Evolutionary conservation across 805 yeast genomes (phyloP).

Genomic region (Metschnikowia hibisci): DNA sequence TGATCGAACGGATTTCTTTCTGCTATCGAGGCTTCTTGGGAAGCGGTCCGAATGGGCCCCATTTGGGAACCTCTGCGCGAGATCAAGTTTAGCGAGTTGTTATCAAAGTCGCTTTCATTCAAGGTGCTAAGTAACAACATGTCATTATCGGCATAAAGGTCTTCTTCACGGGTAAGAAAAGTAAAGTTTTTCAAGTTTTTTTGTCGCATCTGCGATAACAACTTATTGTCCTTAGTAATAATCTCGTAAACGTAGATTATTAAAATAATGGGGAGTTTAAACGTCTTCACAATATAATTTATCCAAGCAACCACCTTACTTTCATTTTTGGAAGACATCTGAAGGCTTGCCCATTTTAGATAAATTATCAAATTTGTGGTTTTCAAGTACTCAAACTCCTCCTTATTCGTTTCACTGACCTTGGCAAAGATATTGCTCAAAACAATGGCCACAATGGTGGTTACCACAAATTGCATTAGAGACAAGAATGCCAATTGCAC

Average conservation of each 20-base stretch:
- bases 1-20: not conserved
- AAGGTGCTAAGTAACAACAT: conserved; percentile 20
- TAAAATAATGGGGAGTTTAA: conserved; percentile 35
- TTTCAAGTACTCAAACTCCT: conserved; percentile 40
- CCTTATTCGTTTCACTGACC: conserved; percentile 29
- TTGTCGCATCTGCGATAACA: conserved; percentile 17
- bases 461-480: conserved; percentile 50
- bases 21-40: not conserved
- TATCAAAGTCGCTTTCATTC: conserved; percentile 20
- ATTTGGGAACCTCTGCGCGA: conserved; percentile 27
- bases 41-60: conserved; percentile 6
- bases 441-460: conserved; percentile 54
- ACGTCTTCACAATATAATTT: conserved; percentile 23
- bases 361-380: conserved; percentile 37
- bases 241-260: conserved; percentile 34
- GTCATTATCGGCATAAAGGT: conserved; percentile 30
- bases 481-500: conserved; percentile 49
- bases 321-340: conserved; percentile 10
- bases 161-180: conserved; percentile 29
- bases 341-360: conserved; percentile 30
- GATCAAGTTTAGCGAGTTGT: conserved; percentile 22
- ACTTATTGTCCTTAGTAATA: conserved; percentile 18
- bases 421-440: conserved; percentile 40
- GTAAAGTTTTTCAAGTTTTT: conserved; percentile 32
- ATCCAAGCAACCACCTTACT: conserved; percentile 11